A percentile compares a stretch with the other conserved stretches of the same genome.
Evolutionary conservation across 2,329 filamentous ascomycete species (phyloP).

Genomic region (Podosphaera xanthii): DNA sequence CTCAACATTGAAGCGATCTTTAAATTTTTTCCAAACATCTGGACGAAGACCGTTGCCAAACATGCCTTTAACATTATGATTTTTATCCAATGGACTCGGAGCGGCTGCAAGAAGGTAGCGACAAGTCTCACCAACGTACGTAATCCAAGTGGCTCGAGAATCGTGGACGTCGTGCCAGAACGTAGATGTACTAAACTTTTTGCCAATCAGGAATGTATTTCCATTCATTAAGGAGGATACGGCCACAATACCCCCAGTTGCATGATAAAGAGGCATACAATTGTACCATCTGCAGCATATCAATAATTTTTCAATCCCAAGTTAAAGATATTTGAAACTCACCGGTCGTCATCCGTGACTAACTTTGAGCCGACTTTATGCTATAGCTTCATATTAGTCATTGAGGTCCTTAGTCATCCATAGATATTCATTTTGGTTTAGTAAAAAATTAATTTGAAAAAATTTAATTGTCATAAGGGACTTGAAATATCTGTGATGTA

Average conservation of each 20-base stretch:
- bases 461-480: too few relatives aligned
- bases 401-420: too few relatives aligned
- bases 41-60: slow-evolving; percentile 45
- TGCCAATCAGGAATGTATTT: slow-evolving; percentile 36
- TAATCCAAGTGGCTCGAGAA: slow-evolving; percentile 43
- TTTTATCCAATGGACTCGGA: slow-evolving; percentile 33
- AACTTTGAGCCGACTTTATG: too few relatives aligned
- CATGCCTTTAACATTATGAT: slow-evolving; percentile 34
- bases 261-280: slow-evolving; percentile 59
- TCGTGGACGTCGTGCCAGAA: slow-evolving; percentile 55
- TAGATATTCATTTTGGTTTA: too few relatives aligned
- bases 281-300: slow-evolving; percentile 34
- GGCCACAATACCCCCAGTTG: slow-evolving; percentile 29
- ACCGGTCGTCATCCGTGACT: slow-evolving; percentile 17
- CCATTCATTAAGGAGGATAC: slow-evolving; percentile 17
- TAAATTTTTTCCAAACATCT: slow-evolving; percentile 42
- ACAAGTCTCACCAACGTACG: slow-evolving; percentile 59
- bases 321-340: background rate
- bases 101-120: slow-evolving; percentile 50
- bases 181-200: slow-evolving; percentile 41
- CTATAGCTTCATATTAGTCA: too few relatives aligned
- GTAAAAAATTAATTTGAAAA: too few relatives aligned
- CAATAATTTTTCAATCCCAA: background rate
- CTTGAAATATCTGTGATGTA: background rate
- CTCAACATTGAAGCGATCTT: slow-evolving; percentile 36